Percentiles rank a stretch among this genome's conserved stretches.
These are phyloP conservation scores for Fraxinus albicans DNA, from an alignment of 305 asterid genomes.

Conservation along the genomic window DNA sequence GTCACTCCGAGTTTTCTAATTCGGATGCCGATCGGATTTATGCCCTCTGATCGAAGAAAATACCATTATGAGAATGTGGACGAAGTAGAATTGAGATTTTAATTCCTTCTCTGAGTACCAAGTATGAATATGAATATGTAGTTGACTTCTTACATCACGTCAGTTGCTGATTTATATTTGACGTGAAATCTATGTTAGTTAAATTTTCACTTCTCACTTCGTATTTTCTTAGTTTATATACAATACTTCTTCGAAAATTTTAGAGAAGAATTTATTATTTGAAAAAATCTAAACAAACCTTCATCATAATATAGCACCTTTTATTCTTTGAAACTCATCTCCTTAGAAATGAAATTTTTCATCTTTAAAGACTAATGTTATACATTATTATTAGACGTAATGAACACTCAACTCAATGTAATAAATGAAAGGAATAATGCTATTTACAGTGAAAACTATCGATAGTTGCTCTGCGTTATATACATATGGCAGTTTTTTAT, in stretches of 20 bases:
- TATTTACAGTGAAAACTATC: too few relatives aligned
- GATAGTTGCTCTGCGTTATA: too few relatives aligned
- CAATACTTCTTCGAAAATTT: not conserved
- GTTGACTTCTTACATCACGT: not conserved
- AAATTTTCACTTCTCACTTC: not conserved
- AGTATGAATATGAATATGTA: not conserved
- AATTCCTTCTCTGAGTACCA: not conserved
- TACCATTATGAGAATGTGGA: not conserved
- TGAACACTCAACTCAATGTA: not conserved
- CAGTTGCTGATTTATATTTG: not conserved
- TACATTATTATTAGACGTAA: not conserved
- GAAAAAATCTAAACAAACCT: not conserved
- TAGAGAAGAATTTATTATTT: not conserved
- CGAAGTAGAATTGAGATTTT: not conserved
- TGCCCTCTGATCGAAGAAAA: conserved; percentile 36
- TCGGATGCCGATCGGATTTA: conserved; percentile 52
- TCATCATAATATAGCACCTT: not conserved
- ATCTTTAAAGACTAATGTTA: not conserved
- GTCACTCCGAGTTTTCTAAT: conserved; percentile 46
- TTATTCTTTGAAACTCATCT: not conserved
- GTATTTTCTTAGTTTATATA: too few relatives aligned
- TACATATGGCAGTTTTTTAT: too few relatives aligned
- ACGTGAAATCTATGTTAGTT: not conserved
- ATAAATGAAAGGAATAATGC: too few relatives aligned
- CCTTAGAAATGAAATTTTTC: not conserved